These are phyloP conservation scores for Corrigiola litoralis DNA, from an alignment of 179 eudicot genomes.

Conservation along the genomic window DNA sequence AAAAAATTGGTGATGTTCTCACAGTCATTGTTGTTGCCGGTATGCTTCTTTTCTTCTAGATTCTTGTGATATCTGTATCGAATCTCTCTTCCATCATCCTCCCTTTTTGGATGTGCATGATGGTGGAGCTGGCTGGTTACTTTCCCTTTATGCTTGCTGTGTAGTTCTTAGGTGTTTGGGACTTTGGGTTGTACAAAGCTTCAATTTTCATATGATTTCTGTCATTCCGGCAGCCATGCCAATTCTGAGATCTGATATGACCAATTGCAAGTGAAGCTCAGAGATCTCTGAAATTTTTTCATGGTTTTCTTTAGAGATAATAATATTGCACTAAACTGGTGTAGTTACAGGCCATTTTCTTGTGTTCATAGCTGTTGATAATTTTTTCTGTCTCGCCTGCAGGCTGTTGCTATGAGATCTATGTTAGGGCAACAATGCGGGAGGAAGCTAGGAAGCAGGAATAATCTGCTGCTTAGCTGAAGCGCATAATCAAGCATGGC, in stretches of 20 bases:
- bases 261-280: not conserved
- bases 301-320: not conserved
- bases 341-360: not conserved
- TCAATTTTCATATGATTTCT: not conserved
- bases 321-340: not conserved
- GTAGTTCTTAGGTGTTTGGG: not conserved
- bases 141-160: not conserved
- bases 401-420: slow-evolving; percentile 79
- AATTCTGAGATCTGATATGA: not conserved
- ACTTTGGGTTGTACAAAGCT: not conserved
- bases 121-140: not conserved
- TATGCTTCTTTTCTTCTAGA: slow-evolving; percentile 28
- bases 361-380: not conserved
- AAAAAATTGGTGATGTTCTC: slow-evolving; percentile 63
- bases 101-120: not conserved
- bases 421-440: slow-evolving; percentile 48
- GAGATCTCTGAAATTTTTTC: not conserved
- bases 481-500: slow-evolving; percentile 23
- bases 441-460: slow-evolving; percentile 50
- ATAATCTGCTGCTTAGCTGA: slow-evolving; percentile 17
- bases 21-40: slow-evolving; percentile 75
- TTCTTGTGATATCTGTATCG: not conserved
- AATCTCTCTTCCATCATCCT: not conserved
- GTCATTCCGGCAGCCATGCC: not conserved
- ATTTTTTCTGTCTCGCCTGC: slow-evolving; percentile 15